These are phyloP conservation scores for Chlorella vulgaris DNA, from an alignment of 139 green algal genomes.

Conservation along the genomic window DNA sequence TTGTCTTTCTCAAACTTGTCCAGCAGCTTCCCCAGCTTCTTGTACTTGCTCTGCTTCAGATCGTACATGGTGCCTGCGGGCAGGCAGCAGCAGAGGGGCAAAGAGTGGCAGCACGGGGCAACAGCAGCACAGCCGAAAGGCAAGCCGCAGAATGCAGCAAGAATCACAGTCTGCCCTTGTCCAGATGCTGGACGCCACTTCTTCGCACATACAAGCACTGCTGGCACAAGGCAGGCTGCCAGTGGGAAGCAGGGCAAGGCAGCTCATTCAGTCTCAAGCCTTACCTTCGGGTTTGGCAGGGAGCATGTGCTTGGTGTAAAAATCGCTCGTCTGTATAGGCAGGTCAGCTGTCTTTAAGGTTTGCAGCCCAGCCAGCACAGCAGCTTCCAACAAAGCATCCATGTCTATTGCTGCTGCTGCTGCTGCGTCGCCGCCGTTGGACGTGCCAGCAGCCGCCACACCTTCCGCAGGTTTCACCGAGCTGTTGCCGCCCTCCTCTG, in stretches of 20 bases:
- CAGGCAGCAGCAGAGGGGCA: background rate
- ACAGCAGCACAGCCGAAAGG: too few relatives aligned
- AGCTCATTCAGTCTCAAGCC: too few relatives aligned
- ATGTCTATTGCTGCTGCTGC: slow-evolving; percentile 8
- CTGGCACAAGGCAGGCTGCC: background rate
- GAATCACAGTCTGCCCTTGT: background rate
- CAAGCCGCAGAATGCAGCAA: too few relatives aligned
- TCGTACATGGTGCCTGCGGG: slow-evolving; percentile 35
- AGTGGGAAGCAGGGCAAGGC: too few relatives aligned
- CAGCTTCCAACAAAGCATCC: slow-evolving; percentile 29
- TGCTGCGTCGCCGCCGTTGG: background rate
- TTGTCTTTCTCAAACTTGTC: slow-evolving; percentile 48
- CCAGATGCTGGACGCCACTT: background rate
- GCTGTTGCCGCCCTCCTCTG: background rate
- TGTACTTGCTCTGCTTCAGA: slow-evolving; percentile 47
- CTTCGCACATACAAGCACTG: background rate
- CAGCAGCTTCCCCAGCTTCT: slow-evolving; percentile 51
- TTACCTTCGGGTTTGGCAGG: slow-evolving; percentile 26
- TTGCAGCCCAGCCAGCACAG: slow-evolving; percentile 35
- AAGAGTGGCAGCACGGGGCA: background rate
- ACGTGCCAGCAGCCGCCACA: background rate
- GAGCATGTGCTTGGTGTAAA: slow-evolving; percentile 48
- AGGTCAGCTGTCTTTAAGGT: slow-evolving; percentile 24
- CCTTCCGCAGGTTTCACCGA: too few relatives aligned
- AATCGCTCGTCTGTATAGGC: slow-evolving; percentile 35